Percentiles rank a stretch among this genome's conserved stretches.
Conservation (phyloP, 1,139 yeast species). For the Yamadazyma oceani region DNA sequence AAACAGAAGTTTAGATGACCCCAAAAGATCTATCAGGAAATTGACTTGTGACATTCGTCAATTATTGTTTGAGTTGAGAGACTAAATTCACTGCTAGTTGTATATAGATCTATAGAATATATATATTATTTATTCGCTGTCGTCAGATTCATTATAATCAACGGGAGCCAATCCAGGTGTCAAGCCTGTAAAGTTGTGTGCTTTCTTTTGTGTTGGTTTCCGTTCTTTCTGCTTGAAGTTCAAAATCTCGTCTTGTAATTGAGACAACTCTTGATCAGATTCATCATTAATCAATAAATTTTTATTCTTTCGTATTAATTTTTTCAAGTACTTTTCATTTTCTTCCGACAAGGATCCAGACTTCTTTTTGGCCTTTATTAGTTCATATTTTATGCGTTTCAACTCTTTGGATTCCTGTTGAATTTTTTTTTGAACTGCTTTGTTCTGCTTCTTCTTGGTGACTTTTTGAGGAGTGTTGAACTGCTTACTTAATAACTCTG, state of each 20-base stretch:
- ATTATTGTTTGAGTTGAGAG: conserved; percentile 56
- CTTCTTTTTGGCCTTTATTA: conserved; percentile 42
- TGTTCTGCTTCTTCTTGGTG: conserved; percentile 33
- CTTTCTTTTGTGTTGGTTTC: conserved; percentile 28
- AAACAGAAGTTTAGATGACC: conserved; percentile 65
- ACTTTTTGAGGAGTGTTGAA: conserved; percentile 20
- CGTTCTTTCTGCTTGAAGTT: conserved; percentile 16
- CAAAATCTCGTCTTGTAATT: conserved; percentile 16
- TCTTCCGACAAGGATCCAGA: conserved; percentile 37
- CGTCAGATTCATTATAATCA: conserved; percentile 51
- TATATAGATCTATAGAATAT: conserved; percentile 13
- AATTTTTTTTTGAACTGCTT: conserved; percentile 24
- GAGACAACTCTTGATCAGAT: conserved; percentile 9
- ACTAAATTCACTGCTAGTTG: conserved; percentile 14
- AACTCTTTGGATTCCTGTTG: conserved; percentile 42
- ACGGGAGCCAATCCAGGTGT: conserved; percentile 95
- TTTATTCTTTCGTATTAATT: conserved; percentile 51
- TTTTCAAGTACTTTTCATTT: conserved; percentile 50
- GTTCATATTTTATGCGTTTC: conserved; percentile 51
- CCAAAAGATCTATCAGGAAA: conserved; percentile 70
- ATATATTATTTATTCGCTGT: conserved; percentile 22
- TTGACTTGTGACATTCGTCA: conserved; percentile 81
- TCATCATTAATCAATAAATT: conserved; percentile 12
- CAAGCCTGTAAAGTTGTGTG: conserved; percentile 59
- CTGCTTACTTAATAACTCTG: conserved; percentile 41